Evolutionary conservation across 257 asterid genomes (phyloP).

Genomic region (Sherardia arvensis): DNA sequence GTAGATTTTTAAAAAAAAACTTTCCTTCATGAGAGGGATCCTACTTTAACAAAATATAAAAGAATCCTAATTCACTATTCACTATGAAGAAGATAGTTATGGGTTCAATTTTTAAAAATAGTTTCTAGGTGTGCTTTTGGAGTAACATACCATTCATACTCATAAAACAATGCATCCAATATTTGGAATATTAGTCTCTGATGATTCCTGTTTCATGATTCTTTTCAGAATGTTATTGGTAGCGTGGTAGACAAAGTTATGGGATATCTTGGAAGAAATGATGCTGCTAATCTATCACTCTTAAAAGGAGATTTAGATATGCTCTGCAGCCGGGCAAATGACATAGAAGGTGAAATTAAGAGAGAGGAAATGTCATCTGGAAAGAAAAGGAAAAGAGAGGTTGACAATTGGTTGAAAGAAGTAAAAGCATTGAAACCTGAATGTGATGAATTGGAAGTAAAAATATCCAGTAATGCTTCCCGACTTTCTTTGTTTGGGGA

Average conservation of each 20-base stretch:
- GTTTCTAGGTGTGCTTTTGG: too few species aligned
- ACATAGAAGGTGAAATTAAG: not conserved
- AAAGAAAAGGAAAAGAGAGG: slow-evolving; percentile 1
- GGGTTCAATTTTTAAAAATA: too few species aligned
- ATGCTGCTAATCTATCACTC: not conserved
- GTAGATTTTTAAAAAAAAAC: too few species aligned
- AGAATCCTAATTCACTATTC: too few species aligned
- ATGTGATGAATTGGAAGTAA: not conserved
- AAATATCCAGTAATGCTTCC: not conserved
- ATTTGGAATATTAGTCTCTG: too few species aligned
- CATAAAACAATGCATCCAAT: too few species aligned
- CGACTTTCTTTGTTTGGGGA: not conserved
- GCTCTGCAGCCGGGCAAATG: not conserved
- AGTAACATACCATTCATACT: too few species aligned
- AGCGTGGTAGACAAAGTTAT: not conserved
- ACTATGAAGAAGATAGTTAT: too few species aligned
- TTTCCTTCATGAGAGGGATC: too few species aligned
- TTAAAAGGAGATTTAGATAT: not conserved
- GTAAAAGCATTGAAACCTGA: not conserved
- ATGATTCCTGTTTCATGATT: too few species aligned
- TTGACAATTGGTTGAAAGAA: not conserved
- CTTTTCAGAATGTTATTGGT: too few species aligned
- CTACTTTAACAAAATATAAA: too few species aligned
- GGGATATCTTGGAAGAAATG: not conserved
- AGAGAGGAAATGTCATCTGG: not conserved